Evolutionary conservation across 495 filamentous ascomycete species (phyloP).

Genomic region (Podospora pseudopauciseta): DNA sequence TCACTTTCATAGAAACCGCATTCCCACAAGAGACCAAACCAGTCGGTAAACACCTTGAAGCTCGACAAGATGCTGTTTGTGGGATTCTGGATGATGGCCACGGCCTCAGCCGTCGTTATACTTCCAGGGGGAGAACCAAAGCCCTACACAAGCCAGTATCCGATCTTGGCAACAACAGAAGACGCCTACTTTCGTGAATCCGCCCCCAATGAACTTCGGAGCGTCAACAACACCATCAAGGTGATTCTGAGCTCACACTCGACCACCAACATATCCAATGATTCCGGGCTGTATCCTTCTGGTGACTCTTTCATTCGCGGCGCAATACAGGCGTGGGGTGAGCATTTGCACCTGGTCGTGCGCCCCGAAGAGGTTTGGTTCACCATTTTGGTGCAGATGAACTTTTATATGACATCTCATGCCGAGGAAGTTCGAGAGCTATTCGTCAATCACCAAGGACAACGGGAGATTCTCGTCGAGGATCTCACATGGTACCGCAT

Average conservation of each 20-base stretch:
- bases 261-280: conserved; percentile 5
- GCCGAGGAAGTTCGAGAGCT: conserved; percentile 40
- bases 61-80: conserved; percentile 12
- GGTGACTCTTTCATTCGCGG: conserved; percentile 49
- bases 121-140: conserved; percentile 29
- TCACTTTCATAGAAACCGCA: too few species aligned
- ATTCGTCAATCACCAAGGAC: conserved; percentile 45
- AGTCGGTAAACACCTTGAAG: not conserved
- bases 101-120: conserved; percentile 20
- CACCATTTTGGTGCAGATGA: conserved; percentile 52
- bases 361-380: conserved; percentile 62
- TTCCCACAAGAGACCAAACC: too few species aligned
- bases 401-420: conserved; percentile 50
- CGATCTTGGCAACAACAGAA: conserved; percentile 4
- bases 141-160: conserved; percentile 15
- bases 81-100: conserved; percentile 7
- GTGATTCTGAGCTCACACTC: conserved; percentile 22
- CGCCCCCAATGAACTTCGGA: conserved; percentile 24
- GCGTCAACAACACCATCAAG: conserved; percentile 17
- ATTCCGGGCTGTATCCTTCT: conserved; percentile 18
- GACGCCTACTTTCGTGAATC: conserved; percentile 19
- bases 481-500: conserved; percentile 22
- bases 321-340: conserved; percentile 46
- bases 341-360: conserved; percentile 50
- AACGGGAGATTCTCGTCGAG: conserved; percentile 38